Evolutionary conservation across 305 asterid species (phyloP), one percentile per base, ranked within the genome.

Genomic region (Fraxinus sp.): DNA sequence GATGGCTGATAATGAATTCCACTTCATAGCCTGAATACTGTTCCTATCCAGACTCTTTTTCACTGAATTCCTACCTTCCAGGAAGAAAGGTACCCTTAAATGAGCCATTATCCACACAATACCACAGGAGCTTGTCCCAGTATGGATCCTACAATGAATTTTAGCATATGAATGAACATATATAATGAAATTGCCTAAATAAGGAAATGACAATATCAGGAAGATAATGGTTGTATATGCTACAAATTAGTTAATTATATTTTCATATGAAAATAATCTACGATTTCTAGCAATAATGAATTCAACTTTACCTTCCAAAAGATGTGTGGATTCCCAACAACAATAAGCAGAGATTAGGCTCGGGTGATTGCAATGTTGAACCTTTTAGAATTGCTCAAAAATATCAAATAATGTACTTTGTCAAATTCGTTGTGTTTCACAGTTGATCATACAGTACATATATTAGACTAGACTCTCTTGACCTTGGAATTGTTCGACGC

Each of bases 401-500:
- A 96, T 70, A 98, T 97, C 90, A 96, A 85, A 81, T 90, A 90
- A 82, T 94, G 95, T 78, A 73, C 75, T 87, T 70, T 88, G 86
- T 93, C 99, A 32, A 91, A 92, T 68, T 96, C 98, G 22, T 93
- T 90, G 77, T 96, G 98, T 77, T 89, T 90, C 20, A 92, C 77
- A 5, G 99, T 96, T 24, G 99, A 96, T 80, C 98, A 95, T 35
- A 96, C 98, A 0, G 98, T 96, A 46, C 98, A 96, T 80, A 94
- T 88, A 7, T 93, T 89, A 68, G 1, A 96, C 94, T 82, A 91
- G 84, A 83, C 89, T 87, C 84, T 96, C 99, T 86, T 94, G 99
- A 55, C 99, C 98, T 87, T 96, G 99, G 77, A 93, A 96, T 86
- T 93, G 98, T 86, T 96, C 99, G 0, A 96, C 99, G 66, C 95